Base-by-base conservation (phyloP, 2,329 filamentous ascomycete genomes). In the Ophiocordyceps camponoti-saundersi region DNA sequence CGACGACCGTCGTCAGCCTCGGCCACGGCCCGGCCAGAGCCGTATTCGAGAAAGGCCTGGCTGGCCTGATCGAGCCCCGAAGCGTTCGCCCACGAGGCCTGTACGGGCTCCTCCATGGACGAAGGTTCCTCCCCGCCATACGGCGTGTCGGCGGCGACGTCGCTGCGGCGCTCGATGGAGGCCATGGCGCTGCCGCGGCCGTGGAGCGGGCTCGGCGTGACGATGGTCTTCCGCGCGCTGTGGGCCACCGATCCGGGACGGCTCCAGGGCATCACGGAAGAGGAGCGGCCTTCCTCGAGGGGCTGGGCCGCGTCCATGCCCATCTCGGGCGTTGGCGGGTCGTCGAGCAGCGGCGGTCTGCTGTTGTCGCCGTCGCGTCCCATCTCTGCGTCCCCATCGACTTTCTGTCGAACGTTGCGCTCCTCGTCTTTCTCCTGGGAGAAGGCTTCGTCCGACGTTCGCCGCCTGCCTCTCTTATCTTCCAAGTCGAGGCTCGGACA, bases 251-350 rank as follows among this genome's bases (percentile, higher is more conserved):
- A 76, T 13, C 66, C 65, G 0, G 68, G 51, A 3, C 68, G 69
- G 50, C 71, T 73, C 73, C 73, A 76, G 5, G 73, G 73, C 56
- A 70, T 62, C 48, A 72, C 59, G 16, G 67, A 69, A 2, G 69
- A 72, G 1, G 70, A 72, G 43, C 75, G 73, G 46, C 80, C 75
- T 49, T 93, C 83, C 5, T 77, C 75, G 46, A 92, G 71, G 8
- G 76, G 73, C 1, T 75, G 71, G 1, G 70, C 74, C 1, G 75
- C 82, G 41, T 85, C 77, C 62, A 85, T 77, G 20, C 80, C 84
- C 22, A 85, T 61, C 59, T 93, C 87, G 20, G 82, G 63, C 44
- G 65, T 59, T 2, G 36, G 36, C 0, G 61, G 59, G 18, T 70
- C 63, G 20, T 68, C 60, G n/a, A 8, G 59, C 58, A 5, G 36